phyloP scores from a whole-genome alignment of 345 rosid species.

The Schrenkiella parvula region DNA sequence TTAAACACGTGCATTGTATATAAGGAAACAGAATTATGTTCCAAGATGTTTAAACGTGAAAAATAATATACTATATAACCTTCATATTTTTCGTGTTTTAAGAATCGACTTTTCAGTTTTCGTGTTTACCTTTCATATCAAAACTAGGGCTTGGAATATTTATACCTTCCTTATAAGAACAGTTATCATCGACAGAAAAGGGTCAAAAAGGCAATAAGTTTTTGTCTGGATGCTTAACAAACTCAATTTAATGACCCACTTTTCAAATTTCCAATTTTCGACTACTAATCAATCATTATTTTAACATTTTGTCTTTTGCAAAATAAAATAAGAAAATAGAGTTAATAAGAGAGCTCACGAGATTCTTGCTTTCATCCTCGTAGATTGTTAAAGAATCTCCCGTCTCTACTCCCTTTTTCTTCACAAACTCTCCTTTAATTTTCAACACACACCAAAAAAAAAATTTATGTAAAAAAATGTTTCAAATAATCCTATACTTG shows the following conservation, averaged over 20 bases:
- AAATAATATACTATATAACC: not conserved
- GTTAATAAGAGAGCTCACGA: conserved; percentile 53
- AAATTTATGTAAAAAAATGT: not conserved
- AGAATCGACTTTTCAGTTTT: not conserved
- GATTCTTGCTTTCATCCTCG: conserved; percentile 70
- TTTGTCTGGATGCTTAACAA: conserved; percentile 45
- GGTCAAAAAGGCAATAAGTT: not conserved
- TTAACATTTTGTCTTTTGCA: conserved; percentile 6
- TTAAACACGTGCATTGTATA: not conserved
- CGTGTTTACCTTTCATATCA: not conserved
- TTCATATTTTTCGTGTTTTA: not conserved
- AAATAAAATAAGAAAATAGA: not conserved
- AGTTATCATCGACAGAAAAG: conserved; percentile 18
- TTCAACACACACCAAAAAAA: not conserved
- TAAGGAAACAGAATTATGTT: not conserved
- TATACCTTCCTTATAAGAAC: conserved; percentile 20
- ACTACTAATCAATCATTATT: conserved; percentile 18
- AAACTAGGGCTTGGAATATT: not conserved
- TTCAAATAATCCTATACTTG: not conserved
- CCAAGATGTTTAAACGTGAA: not conserved
- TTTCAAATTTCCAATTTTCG: conserved; percentile 20
- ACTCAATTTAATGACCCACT: conserved; percentile 7
- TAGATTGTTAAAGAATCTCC: conserved; percentile 65
- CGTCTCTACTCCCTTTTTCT: conserved; percentile 38
- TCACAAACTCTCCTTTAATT: conserved; percentile 60